phyloP scores from a whole-genome alignment of 805 yeast species.

The Schwanniomyces yamadae region DNA sequence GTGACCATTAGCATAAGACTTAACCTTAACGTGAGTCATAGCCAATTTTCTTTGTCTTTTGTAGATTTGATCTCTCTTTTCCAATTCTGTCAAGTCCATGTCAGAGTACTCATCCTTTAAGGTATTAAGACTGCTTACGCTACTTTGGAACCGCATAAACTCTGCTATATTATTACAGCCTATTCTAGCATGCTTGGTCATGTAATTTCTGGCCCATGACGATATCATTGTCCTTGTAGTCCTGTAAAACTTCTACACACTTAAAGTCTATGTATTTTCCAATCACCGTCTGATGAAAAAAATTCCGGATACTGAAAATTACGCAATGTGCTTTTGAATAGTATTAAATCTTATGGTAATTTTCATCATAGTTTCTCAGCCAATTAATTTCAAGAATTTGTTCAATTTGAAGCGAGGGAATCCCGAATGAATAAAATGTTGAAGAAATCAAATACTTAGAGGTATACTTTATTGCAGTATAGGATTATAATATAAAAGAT shows the following conservation, averaged over 20 bases:
- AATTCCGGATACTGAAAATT: conserved; percentile 1
- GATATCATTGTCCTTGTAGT: conserved; percentile 6
- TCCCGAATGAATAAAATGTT: conserved; percentile 3
- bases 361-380: conserved; percentile 1
- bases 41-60: conserved; percentile 72
- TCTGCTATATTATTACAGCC: conserved; percentile 1
- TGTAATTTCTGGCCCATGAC: conserved; percentile 11
- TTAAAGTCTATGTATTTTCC: background rate
- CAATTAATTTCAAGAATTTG: conserved; percentile 6
- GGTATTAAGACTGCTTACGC: conserved; percentile 3
- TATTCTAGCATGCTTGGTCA: conserved; percentile 6
- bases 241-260: background rate
- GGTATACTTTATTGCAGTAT: too few relatives aligned
- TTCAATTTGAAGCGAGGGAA: conserved; percentile 1
- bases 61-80: conserved; percentile 71
- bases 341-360: background rate
- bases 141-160: conserved; percentile 12
- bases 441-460: too few relatives aligned
- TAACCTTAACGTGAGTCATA: conserved; percentile 67
- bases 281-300: conserved; percentile 1
- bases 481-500: too few relatives aligned
- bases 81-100: conserved; percentile 65
- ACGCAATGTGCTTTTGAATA: background rate
- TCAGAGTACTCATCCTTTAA: conserved; percentile 11
- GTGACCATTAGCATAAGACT: conserved; percentile 66